Percentiles rank a stretch among this genome's conserved stretches.
These are phyloP conservation scores for Paraphoma sp. DNA, from an alignment of 2,329 filamentous ascomycete genomes.

Conservation along the genomic window DNA sequence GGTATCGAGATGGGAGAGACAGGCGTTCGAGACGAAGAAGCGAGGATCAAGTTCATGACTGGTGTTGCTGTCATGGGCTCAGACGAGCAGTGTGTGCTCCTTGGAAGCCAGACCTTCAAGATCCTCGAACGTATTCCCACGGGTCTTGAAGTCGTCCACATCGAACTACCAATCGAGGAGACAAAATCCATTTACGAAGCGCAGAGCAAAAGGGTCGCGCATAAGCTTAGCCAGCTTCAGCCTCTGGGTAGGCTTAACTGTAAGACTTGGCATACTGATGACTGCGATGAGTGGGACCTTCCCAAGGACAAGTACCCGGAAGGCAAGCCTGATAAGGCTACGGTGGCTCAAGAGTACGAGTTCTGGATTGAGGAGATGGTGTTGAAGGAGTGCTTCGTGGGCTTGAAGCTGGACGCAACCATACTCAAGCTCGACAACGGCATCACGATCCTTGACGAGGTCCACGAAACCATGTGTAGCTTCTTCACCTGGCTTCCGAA, in stretches of 20 bases:
- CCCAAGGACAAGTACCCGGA: conserved; percentile 37
- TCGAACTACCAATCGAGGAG: conserved; percentile 56
- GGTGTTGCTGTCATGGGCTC: conserved; percentile 57
- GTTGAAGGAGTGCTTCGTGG: conserved; percentile 64
- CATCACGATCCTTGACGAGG: conserved; percentile 45
- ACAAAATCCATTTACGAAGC: conserved; percentile 55
- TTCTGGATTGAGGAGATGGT: conserved; percentile 74
- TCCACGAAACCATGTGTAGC: conserved; percentile 49
- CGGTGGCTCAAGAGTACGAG: conserved; percentile 50
- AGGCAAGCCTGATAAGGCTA: conserved; percentile 22
- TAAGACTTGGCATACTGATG: conserved; percentile 57
- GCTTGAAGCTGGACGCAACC: conserved; percentile 57
- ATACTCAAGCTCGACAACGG: conserved; percentile 32
- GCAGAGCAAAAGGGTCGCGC: conserved; percentile 37
- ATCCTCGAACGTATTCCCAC: conserved; percentile 27
- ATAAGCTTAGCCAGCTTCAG: conserved; percentile 52
- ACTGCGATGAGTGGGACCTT: conserved; percentile 47
- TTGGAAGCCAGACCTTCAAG: conserved; percentile 27
- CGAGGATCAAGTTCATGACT: conserved; percentile 58
- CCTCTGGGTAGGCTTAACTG: conserved; percentile 62
- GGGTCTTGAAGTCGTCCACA: conserved; percentile 52
- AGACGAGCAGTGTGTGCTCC: conserved; percentile 48
- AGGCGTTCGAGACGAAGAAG: conserved; percentile 55
- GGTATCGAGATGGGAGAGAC: conserved; percentile 25
- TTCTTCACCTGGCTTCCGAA: conserved; percentile 55